phyloP scores from a whole-genome alignment of 2,329 filamentous ascomycete species.

The Aureobasidium subglaciale region DNA sequence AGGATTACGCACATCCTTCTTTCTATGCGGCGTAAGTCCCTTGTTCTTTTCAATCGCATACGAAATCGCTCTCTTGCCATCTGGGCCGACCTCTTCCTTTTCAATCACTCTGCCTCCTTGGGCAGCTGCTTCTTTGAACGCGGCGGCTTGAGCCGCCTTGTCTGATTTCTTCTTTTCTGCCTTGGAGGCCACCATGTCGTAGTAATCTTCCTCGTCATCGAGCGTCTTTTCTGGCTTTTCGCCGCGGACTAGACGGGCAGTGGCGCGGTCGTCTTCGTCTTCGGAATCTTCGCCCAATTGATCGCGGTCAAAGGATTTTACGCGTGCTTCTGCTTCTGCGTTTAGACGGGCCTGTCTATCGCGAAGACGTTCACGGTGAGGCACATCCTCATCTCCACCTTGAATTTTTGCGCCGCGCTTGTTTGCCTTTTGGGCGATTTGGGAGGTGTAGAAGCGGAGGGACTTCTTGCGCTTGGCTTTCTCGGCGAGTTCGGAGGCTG shows the following conservation, averaged over 20 bases:
- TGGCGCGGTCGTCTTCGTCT: conserved; percentile 55
- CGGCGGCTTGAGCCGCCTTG: conserved; percentile 61
- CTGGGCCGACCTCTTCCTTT: conserved; percentile 63
- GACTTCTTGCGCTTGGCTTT: conserved; percentile 88
- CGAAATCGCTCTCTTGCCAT: conserved; percentile 86
- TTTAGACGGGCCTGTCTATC: conserved; percentile 83
- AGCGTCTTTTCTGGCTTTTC: conserved; percentile 34
- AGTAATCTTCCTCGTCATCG: conserved; percentile 66
- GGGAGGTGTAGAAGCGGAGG: conserved; percentile 94
- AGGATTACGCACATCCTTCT: conserved; percentile 91
- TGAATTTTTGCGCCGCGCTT: conserved; percentile 67
- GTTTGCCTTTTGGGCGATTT: conserved; percentile 91
- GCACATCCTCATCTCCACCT: conserved; percentile 75
- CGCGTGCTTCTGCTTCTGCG: conserved; percentile 78
- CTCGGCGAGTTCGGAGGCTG: conserved; percentile 70
- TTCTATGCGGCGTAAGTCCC: conserved; percentile 78
- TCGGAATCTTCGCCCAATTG: conserved; percentile 60
- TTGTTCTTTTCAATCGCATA: conserved; percentile 98
- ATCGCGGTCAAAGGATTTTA: conserved; percentile 59
- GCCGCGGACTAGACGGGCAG: conserved; percentile 44
- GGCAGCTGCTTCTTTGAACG: conserved; percentile 47
- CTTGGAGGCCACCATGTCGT: conserved; percentile 72
- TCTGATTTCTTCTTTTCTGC: conserved; percentile 62
- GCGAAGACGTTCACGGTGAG: conserved; percentile 78
- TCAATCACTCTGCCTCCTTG: conserved; percentile 57